Base-by-base conservation (phyloP, 495 filamentous ascomycete species). In the Xylaria cubensis region DNA sequence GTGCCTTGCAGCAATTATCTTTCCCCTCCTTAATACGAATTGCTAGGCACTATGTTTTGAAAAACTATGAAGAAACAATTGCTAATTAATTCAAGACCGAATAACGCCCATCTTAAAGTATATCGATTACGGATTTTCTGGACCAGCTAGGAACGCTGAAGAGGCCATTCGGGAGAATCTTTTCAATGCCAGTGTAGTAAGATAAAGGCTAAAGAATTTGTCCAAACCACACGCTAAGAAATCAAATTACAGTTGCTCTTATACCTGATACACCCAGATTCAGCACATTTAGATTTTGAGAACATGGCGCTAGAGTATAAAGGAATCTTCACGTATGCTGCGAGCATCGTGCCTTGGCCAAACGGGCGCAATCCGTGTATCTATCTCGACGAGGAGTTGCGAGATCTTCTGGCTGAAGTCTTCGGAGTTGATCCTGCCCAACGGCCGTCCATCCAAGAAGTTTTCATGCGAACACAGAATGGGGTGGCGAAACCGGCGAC, bases 361-460 rank as follows among this genome's bases (percentile, higher is more conserved):
- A 13, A 8, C 12, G 53, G 4, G 7, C 1, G 5, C 2, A 12
- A 59, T 26, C 36, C 39, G 7, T 17, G 2, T 12, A 56, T 56
- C 6, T 0, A 51, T 39, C 56, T 70, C 46, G 68, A 70, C 32
- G 13, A 29, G 19, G 56, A 70, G 0, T 56, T 70, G 29, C 68
- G 68, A 34, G 56, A 70, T 21, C 42, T 70, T 10, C 9, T 70
- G 0, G 12, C 15, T 21, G 24, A 50, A 8, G 15, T 3, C 0
- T 2, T 63, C 42, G 34, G 55, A 6, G 13, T 34, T 8, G 41
- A 51, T 4, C 1, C 0, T 4, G 13, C 3, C 0, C 12, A 9
- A 0, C 67, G 56, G 26, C 68, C 68, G 1, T 1, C 56, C 3
- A 4, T 63, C 8, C 8, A 5, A 7, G 56, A 51, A 6, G n/a